phyloP scores from a whole-genome alignment of 2,329 filamentous ascomycete genomes.

The Hymenoscyphus linearis region DNA sequence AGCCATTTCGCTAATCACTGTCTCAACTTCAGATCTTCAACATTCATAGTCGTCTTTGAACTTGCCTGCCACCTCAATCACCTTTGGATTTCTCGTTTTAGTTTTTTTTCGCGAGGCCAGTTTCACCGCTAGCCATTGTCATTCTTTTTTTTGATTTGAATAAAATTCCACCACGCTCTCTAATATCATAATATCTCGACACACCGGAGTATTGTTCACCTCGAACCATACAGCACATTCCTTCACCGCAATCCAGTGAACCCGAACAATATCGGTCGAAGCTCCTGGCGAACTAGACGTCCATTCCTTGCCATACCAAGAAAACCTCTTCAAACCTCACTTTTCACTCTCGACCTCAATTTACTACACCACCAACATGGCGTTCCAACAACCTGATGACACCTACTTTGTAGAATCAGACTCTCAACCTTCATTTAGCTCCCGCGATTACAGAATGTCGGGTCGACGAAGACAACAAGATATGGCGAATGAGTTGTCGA shows the following conservation, averaged over 20 bases:
- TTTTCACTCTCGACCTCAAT: neutral
- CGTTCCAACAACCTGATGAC: constrained; percentile 53
- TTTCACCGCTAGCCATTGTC: constrained; percentile 26
- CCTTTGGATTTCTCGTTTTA: constrained; percentile 20
- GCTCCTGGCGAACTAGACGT: constrained; percentile 35
- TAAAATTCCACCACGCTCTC: constrained; percentile 26
- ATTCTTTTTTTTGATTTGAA: constrained; percentile 28
- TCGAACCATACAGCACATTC: constrained; percentile 27
- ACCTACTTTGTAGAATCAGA: constrained; percentile 60
- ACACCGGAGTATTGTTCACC: constrained; percentile 20
- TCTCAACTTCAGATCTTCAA: constrained; percentile 14
- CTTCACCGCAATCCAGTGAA: constrained; percentile 26
- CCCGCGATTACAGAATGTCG: constrained; percentile 72
- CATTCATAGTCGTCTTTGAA: constrained; percentile 17
- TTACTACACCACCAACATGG: constrained; percentile 26
- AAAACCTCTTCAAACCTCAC: constrained; percentile 9
- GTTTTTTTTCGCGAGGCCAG: constrained; percentile 17
- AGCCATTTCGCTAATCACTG: constrained; percentile 13
- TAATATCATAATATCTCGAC: constrained; percentile 31
- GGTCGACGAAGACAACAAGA: constrained; percentile 80
- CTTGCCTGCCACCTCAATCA: constrained; percentile 18
- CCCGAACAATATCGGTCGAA: constrained; percentile 31
- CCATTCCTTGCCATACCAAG: constrained; percentile 27
- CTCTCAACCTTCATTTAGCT: constrained; percentile 29
- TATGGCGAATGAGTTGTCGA: constrained; percentile 83